These are phyloP conservation scores for Alternaria consortialis DNA, from an alignment of 2,329 filamentous ascomycete genomes.

Conservation along the genomic window DNA sequence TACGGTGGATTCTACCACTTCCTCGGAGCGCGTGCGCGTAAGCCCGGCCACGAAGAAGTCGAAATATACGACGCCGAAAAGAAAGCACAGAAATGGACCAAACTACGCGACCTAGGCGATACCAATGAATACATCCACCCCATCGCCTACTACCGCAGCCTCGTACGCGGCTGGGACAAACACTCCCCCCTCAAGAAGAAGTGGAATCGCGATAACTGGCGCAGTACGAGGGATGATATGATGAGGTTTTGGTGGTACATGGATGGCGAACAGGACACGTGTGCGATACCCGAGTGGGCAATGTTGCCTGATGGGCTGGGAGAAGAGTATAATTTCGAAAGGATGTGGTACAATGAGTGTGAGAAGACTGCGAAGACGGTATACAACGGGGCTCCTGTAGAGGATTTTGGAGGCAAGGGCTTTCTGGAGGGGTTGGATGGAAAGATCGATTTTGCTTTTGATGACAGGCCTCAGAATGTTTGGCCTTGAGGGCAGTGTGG, in stretches of 20 bases:
- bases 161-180: slow-evolving; percentile 35
- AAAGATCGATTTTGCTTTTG: slow-evolving; percentile 35
- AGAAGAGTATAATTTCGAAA: slow-evolving; percentile 39
- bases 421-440: slow-evolving; percentile 38
- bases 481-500: slow-evolving; percentile 15
- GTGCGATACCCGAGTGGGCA: slow-evolving; percentile 42
- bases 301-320: slow-evolving; percentile 30
- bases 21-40: slow-evolving; percentile 53
- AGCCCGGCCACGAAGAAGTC: slow-evolving; percentile 56
- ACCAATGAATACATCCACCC: slow-evolving; percentile 63
- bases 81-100: slow-evolving; percentile 47
- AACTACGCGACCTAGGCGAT: slow-evolving; percentile 50
- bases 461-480: slow-evolving; percentile 21
- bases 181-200: slow-evolving; percentile 31
- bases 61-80: slow-evolving; percentile 41
- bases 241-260: slow-evolving; percentile 43
- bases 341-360: slow-evolving; percentile 39
- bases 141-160: slow-evolving; percentile 39
- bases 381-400: slow-evolving; percentile 19
- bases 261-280: slow-evolving; percentile 20
- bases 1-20: slow-evolving; percentile 54
- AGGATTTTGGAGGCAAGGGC: slow-evolving; percentile 28
- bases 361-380: slow-evolving; percentile 30
- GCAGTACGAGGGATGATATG: slow-evolving; percentile 20
- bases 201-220: slow-evolving; percentile 34